Evolutionary conservation across 768 basidiomycete genomes (phyloP).

Genomic region (Neoboletus brunneissimus): DNA sequence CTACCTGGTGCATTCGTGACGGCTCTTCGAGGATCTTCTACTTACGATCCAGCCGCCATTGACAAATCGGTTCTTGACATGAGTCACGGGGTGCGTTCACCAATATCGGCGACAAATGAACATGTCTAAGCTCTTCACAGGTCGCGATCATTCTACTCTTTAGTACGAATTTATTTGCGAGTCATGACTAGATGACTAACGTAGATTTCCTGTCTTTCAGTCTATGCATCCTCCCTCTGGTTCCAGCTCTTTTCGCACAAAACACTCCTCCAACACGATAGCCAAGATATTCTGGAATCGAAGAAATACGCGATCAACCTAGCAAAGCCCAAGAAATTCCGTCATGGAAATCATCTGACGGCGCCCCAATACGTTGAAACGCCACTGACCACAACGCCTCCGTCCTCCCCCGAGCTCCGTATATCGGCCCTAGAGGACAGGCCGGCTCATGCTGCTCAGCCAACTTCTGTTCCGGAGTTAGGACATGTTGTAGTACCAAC

Average conservation of each 20-base stretch:
- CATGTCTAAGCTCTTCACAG: conserved; percentile 33
- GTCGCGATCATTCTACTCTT: conserved; percentile 76
- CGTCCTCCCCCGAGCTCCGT: conserved; percentile 6
- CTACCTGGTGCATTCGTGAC: conserved; percentile 77
- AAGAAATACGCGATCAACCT: conserved; percentile 42
- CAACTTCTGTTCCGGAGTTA: conserved; percentile 10
- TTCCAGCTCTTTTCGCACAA: conserved; percentile 83
- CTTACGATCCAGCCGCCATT: conserved; percentile 18
- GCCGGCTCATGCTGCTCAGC: background rate
- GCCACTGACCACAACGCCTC: conserved; percentile 4
- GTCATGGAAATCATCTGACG: conserved; percentile 9
- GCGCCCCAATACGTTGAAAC: conserved; percentile 3
- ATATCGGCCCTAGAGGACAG: background rate
- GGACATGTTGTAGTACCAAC: background rate
- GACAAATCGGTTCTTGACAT: conserved; percentile 59
- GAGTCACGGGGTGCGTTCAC: conserved; percentile 66
- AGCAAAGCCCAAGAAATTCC: conserved; percentile 23
- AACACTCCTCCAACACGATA: conserved; percentile 55
- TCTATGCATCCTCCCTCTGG: conserved; percentile 67
- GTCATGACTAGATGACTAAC: background rate
- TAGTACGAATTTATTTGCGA: conserved; percentile 43
- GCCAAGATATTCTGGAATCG: conserved; percentile 38
- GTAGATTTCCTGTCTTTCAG: conserved; percentile 34
- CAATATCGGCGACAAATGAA: background rate
- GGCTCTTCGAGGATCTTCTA: conserved; percentile 36